These are phyloP conservation scores for Plasmodium knowlesi DNA, from an alignment of 169 alveolate species.

Conservation along the genomic window DNA sequence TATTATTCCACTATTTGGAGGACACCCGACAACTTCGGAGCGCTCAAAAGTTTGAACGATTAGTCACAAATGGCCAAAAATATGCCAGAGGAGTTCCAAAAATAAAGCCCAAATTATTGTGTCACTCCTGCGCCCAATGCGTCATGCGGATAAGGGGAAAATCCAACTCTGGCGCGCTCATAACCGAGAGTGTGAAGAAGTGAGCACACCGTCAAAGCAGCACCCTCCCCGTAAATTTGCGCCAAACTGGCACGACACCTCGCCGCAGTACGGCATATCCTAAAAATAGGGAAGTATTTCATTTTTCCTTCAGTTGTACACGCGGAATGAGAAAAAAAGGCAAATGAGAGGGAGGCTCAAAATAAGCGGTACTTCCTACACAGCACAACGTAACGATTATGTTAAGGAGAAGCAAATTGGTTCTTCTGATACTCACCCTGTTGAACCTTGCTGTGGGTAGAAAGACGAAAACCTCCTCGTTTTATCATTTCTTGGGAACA, in stretches of 20 bases:
- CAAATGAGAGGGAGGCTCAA: background rate
- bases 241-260: background rate
- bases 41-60: background rate
- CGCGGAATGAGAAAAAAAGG: background rate
- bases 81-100: background rate
- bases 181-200: background rate
- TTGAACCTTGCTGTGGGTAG: constrained; percentile 27
- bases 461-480: constrained; percentile 2
- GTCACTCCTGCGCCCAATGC: background rate
- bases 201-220: background rate
- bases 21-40: background rate
- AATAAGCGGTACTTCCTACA: background rate
- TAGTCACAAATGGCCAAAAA: background rate
- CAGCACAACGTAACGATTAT: constrained; percentile 19
- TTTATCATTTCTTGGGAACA: constrained; percentile 28
- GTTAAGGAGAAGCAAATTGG: constrained; percentile 8
- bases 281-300: background rate
- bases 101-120: background rate
- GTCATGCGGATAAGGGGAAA: background rate
- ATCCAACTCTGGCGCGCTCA: background rate
- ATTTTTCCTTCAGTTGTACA: background rate
- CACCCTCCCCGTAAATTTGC: background rate
- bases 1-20: background rate
- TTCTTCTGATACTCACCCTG: constrained; percentile 13
- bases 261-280: background rate